Conservation (phyloP, 2,329 filamentous ascomycete species). For the Conoideocrella luteorostrata region DNA sequence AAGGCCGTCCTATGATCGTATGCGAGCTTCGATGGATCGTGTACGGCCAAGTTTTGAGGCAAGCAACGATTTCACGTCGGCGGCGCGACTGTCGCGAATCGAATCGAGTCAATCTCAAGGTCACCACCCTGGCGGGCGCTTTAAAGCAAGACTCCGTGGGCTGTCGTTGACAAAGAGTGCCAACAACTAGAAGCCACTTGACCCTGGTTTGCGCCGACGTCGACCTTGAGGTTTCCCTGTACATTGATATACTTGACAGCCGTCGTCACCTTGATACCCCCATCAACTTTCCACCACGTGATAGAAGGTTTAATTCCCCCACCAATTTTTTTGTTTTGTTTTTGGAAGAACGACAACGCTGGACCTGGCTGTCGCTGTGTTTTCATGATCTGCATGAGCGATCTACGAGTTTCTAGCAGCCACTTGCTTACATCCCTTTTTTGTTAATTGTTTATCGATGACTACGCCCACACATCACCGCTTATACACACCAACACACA, state of each 20-base stretch:
- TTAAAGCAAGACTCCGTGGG: conserved; percentile 34
- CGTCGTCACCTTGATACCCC: not conserved
- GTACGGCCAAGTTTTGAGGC: conserved; percentile 78
- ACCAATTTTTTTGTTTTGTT: not conserved
- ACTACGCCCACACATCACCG: conserved; percentile 7
- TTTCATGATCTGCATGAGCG: conserved; percentile 44
- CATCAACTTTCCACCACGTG: not conserved
- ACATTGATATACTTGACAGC: conserved; percentile 16
- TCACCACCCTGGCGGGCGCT: conserved; percentile 14
- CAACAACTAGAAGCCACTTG: conserved; percentile 26
- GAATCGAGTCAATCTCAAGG: conserved; percentile 60
- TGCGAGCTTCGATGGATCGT: conserved; percentile 81
- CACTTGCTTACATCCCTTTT: conserved; percentile 14
- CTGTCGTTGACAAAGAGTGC: conserved; percentile 37
- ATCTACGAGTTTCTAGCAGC: conserved; percentile 33
- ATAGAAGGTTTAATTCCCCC: not conserved
- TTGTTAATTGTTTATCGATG: conserved; percentile 7
- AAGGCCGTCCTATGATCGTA: conserved; percentile 80
- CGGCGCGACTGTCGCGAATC: conserved; percentile 74
- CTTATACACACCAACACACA: conserved; percentile 5
- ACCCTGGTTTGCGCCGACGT: conserved; percentile 8
- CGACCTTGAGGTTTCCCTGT: conserved; percentile 17
- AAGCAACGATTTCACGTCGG: conserved; percentile 86
- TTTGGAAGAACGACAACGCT: not conserved
- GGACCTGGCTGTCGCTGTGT: conserved; percentile 18